These are phyloP conservation scores for Cryptococcus sp. DNA, from an alignment of 1,284 basidiomycete genomes.

Conservation along the genomic window DNA sequence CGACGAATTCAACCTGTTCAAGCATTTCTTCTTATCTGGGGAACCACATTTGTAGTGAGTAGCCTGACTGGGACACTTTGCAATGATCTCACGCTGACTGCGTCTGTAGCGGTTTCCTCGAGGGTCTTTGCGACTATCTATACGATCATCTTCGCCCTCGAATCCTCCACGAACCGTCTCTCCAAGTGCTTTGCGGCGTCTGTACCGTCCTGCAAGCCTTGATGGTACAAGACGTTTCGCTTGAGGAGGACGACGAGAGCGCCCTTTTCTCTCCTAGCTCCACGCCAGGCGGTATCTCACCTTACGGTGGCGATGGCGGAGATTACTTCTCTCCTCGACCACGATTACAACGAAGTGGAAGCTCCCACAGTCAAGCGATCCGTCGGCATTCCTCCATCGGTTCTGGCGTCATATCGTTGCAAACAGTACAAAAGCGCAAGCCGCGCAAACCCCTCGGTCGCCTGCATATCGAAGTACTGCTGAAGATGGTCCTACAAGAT, in stretches of 20 bases:
- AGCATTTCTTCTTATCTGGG: slow-evolving; percentile 80
- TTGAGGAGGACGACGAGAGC: slow-evolving; percentile 31
- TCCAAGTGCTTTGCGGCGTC: slow-evolving; percentile 84
- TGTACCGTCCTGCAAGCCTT: slow-evolving; percentile 90
- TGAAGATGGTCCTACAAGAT: slow-evolving; percentile 88
- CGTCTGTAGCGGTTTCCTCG: slow-evolving; percentile 70
- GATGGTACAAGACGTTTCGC: slow-evolving; percentile 74
- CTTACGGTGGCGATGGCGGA: slow-evolving; percentile 8
- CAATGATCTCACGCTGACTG: slow-evolving; percentile 3
- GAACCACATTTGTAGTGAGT: slow-evolving; percentile 81
- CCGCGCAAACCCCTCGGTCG: slow-evolving; percentile 55
- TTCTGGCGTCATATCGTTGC: background rate
- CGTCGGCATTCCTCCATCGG: slow-evolving; percentile 11
- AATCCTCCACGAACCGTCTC: slow-evolving; percentile 83
- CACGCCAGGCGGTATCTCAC: slow-evolving; percentile 19
- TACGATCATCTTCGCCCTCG: slow-evolving; percentile 91
- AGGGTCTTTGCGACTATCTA: slow-evolving; percentile 84
- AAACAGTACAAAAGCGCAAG: slow-evolving; percentile 11
- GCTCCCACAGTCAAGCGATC: slow-evolving; percentile 6
- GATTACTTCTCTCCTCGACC: slow-evolving; percentile 47
- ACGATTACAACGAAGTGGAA: slow-evolving; percentile 7
- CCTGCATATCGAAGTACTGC: slow-evolving; percentile 69
- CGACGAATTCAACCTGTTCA: slow-evolving; percentile 81
- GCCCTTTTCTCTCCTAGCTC: slow-evolving; percentile 26
- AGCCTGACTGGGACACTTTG: background rate